Base-by-base conservation (phyloP, 2,329 filamentous ascomycete genomes). In the Apiospora saccharicola region DNA sequence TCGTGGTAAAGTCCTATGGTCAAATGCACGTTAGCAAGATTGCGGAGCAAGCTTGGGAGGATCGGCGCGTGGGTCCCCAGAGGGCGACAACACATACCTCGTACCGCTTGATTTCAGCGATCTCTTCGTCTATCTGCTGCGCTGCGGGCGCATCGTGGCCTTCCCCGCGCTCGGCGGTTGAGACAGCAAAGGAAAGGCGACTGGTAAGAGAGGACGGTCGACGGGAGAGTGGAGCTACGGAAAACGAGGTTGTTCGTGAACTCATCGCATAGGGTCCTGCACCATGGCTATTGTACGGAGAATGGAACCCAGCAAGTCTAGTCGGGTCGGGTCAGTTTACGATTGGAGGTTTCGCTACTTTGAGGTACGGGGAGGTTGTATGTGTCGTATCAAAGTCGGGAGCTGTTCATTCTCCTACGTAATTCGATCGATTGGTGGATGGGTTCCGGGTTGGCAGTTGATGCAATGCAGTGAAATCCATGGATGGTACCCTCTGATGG, bases 41-140 rank as follows among this genome's bases (percentile, higher is more conserved):
- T 47, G 24, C 49, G 26, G 26, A 49, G 47, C 34, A 43, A 16
- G 19, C 49, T 51, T 70, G 37, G 19, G 13, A 46, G 14, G 30
- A 44, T 53, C 64, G 44, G 57, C 57, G 57, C 34, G 57, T 37
- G 68, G 67, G 41, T 16, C 67, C 44, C 7, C 16, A 34, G 7
- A 69, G 44, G 57, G 49, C 61, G 41, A 43, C 26, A 51, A 57
- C 69, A 75, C 83, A 75, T 81, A 92, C 90, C 85, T 98, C 96
- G 84, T 99, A 99, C 85, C 96, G 90, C 85, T 98, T 98, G 81
- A 99, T 98, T 86, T 98, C 93, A 37, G 93, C 95, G 80, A 99
- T 98, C 85, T 99, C 96, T 80, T 98, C 95, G 74, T 95, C 93
- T 76, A 97, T 94, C 74, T 92, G 90, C 74, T 92, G 89, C 78